Evolutionary conservation across 306 rosid species (phyloP).

Genomic region (Malus fusca): DNA sequence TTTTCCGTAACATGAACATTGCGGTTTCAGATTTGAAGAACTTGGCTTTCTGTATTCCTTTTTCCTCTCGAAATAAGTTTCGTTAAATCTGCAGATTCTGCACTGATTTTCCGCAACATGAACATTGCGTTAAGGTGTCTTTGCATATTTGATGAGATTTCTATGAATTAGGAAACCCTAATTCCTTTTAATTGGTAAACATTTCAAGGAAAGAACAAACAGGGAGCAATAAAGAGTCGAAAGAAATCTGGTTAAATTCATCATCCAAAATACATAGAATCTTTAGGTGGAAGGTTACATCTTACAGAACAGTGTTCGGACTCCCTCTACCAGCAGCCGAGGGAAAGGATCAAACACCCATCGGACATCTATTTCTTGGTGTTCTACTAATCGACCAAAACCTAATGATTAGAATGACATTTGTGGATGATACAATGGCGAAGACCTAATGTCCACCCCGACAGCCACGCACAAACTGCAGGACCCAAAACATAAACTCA

Average conservation of each 20-base stretch:
- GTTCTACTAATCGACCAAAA: conserved; percentile 13
- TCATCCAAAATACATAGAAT: conserved; percentile 4
- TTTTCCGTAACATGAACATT: background rate
- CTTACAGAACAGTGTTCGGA: background rate
- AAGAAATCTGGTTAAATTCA: background rate
- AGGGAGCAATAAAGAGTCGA: background rate
- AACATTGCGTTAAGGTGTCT: background rate
- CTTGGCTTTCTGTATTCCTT: background rate
- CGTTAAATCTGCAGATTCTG: background rate
- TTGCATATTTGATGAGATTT: background rate
- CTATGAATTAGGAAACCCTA: no score
- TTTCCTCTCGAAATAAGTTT: background rate
- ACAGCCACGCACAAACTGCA: conserved; percentile 14
- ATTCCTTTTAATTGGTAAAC: no score
- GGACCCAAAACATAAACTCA: conserved; percentile 2
- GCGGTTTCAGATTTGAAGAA: background rate
- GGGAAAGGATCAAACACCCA: background rate
- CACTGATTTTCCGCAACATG: background rate
- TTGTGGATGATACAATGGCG: conserved; percentile 3
- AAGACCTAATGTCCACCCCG: conserved; percentile 10
- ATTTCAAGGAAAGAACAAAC: background rate
- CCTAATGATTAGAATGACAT: conserved; percentile 14
- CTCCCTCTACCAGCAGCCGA: background rate
- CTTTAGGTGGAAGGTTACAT: conserved; percentile 2
- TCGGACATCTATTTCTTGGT: conserved; percentile 2